These are phyloP conservation scores for Guyanaporus albipodus DNA, from an alignment of 768 basidiomycete species.

Conservation along the genomic window DNA sequence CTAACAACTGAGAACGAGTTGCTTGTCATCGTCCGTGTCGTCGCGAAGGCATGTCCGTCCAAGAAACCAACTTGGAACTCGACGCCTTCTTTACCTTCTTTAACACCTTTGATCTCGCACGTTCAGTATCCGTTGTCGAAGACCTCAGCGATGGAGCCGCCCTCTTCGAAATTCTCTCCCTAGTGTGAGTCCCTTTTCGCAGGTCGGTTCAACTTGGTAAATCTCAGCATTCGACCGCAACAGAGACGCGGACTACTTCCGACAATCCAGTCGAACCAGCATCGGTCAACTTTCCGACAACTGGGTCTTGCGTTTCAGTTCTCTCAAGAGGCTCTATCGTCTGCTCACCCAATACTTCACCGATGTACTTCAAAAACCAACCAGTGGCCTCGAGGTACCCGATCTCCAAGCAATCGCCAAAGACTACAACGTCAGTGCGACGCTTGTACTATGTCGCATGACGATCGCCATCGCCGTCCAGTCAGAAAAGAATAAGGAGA, in stretches of 20 bases:
- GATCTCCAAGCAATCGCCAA: slow-evolving; percentile 85
- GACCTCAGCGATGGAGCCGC: slow-evolving; percentile 81
- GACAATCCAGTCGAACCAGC: slow-evolving; percentile 51
- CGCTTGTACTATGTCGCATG: slow-evolving; percentile 72
- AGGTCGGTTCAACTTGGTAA: neutral
- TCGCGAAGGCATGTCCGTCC: slow-evolving; percentile 33
- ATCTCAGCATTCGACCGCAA: slow-evolving; percentile 8
- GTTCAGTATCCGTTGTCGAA: slow-evolving; percentile 55
- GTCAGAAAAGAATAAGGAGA: slow-evolving; percentile 82
- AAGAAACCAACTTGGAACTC: slow-evolving; percentile 58
- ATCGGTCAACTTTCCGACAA: slow-evolving; percentile 70
- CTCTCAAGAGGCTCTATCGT: slow-evolving; percentile 81
- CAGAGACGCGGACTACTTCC: slow-evolving; percentile 81
- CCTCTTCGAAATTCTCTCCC: slow-evolving; percentile 68
- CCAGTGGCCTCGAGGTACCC: slow-evolving; percentile 76
- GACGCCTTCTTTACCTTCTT: slow-evolving; percentile 83
- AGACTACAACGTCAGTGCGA: slow-evolving; percentile 60
- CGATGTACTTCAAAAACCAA: slow-evolving; percentile 78
- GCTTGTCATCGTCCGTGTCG: slow-evolving; percentile 6
- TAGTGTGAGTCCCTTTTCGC: slow-evolving; percentile 53
- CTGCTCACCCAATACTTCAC: slow-evolving; percentile 87
- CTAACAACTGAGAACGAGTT: slow-evolving; percentile 2
- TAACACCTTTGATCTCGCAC: slow-evolving; percentile 62
- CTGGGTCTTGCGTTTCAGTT: slow-evolving; percentile 83
- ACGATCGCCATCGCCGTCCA: slow-evolving; percentile 86